Evolutionary conservation across 75 land plant genomes (phyloP), one percentile per base, ranked within the genome.

Genomic region (Chamaecyparis obtusa): DNA sequence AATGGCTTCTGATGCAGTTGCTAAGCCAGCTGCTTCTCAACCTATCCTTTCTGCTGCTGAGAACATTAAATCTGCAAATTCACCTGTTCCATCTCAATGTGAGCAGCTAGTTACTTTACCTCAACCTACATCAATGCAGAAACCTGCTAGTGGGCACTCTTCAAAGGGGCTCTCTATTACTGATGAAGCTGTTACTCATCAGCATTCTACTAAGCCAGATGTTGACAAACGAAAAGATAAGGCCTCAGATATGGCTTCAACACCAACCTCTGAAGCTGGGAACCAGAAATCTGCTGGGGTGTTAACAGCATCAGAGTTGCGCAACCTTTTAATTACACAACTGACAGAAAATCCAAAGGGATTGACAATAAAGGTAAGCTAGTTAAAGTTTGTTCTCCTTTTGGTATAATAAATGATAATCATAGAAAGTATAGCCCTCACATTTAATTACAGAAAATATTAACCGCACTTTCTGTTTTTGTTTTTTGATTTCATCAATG

Each of bases 291-390:
- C 87, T 21, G 89, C 90, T 55, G 57, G 16, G 76, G 93, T 69
- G 13, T 64, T 89, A 41, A 87, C 84, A 78, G 67, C 92, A 41
- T 69, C 71, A 51, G 96, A 96, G 85, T 91, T 98, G 87, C 93
- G 90, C n/a, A 93, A 90, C 87, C 87, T 92, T 85, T 84, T 97
- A 85, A 89, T 96, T 85, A 85, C 87, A 86, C 83, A 93, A 10
- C 93, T 95, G 0, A 86, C 86, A 84, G 97, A 96, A 71, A 97
- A 94, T 87, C 94, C 97, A 1, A 96, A 91, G 56, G 99, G 99
- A 36, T 92, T 95, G 95, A 92, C 90, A 46, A 83, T 92, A 24
- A 94, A 97, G 96, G 96, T 96, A 83, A 43, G 46, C 83, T 80
- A 8, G 48, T 46, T 46, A 81, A 81, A 81, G 10, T 81, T 27